Base-by-base conservation (phyloP, 352 stramenopile species). In the Phytophthora citricola region DNA sequence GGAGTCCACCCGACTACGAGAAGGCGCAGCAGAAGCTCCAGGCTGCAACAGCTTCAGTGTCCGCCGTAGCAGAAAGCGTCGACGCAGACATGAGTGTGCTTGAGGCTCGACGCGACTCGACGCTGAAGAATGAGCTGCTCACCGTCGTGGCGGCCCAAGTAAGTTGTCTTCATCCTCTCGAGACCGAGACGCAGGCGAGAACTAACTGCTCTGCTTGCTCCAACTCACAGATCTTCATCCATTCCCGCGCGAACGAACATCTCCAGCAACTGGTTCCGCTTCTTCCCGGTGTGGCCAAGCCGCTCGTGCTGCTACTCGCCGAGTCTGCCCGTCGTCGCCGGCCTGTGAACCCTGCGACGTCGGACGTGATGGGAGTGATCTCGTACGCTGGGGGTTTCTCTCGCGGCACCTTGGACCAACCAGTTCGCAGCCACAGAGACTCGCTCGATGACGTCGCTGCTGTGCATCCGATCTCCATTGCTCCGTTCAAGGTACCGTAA, bases 41-140 rank as follows among this genome's bases (percentile, higher is more conserved):
- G n/a, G 63, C 63, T 6, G 74, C 79, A 12, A 78, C 89, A 31
- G 63, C 76, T 5, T 72, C 77, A 15, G 67, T 94, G 14, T 72
- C 87, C 5, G 31, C 63, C 7, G 66, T 87, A 8, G 89, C 83
- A 32, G 81, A 78, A 65, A 83, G 79, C 34, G 82, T 94, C 46
- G 88, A 94, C 58, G 54, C 48, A 14, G 82, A 91, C 50, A 73
- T 94, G 52, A 87, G 78, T 45, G 77, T 75, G 3, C 71, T 94
- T 9, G 82, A 94, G 34, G 53, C 70, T 39, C 80, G 81, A 32
- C 81, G 86, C 29, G 73, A 85, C 50, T 65, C 76, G 22, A 81
- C 90, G 55, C 81, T 94, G 55, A 89, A 88, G 67, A 92, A 94
- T 66, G 83, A 94, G 49, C 71, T 94, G 34, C 81, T 92, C 43